phyloP scores from a whole-genome alignment of 352 stramenopile genomes.

The Phytophthora quininea region DNA sequence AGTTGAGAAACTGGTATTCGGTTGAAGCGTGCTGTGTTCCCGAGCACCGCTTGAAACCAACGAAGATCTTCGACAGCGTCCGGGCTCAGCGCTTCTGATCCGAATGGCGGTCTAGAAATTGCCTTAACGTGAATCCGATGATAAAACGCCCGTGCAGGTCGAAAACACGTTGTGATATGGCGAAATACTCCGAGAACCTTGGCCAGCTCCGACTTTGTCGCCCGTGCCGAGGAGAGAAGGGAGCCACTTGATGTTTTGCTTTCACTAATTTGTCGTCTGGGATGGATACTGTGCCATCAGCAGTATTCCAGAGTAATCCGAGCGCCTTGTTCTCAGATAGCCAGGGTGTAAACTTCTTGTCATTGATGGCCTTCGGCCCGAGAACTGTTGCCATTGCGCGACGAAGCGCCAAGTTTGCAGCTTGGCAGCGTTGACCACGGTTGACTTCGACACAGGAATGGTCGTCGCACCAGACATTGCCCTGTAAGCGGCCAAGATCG shows the following conservation, averaged over 20 bases:
- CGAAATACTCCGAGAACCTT: conserved; percentile 7
- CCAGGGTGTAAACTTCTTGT: conserved; percentile 26
- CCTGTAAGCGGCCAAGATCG: neutral
- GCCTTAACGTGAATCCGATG: conserved; percentile 5
- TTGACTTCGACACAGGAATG: conserved; percentile 33
- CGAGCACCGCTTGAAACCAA: conserved; percentile 12
- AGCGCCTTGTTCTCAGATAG: conserved; percentile 11
- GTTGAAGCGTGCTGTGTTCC: conserved; percentile 1
- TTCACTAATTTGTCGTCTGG: conserved; percentile 12
- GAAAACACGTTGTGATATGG: conserved; percentile 10
- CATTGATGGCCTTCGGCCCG: conserved; percentile 14
- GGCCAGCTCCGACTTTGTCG: conserved; percentile 1
- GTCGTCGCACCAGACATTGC: conserved; percentile 35
- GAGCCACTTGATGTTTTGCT: neutral
- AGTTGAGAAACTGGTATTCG: conserved; percentile 14
- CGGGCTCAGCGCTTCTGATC: neutral
- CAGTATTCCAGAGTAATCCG: conserved; percentile 16
- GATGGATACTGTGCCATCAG: conserved; percentile 2
- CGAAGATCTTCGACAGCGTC: conserved; percentile 2
- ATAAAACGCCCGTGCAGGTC: conserved; percentile 9
- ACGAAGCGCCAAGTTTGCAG: conserved; percentile 21
- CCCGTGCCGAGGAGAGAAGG: neutral
- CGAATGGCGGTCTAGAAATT: neutral
- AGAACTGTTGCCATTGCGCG: conserved; percentile 22
- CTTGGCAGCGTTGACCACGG: conserved; percentile 2